These are phyloP conservation scores for Kwoniella botswanensis DNA, from an alignment of 768 basidiomycete species.

Conservation along the genomic window DNA sequence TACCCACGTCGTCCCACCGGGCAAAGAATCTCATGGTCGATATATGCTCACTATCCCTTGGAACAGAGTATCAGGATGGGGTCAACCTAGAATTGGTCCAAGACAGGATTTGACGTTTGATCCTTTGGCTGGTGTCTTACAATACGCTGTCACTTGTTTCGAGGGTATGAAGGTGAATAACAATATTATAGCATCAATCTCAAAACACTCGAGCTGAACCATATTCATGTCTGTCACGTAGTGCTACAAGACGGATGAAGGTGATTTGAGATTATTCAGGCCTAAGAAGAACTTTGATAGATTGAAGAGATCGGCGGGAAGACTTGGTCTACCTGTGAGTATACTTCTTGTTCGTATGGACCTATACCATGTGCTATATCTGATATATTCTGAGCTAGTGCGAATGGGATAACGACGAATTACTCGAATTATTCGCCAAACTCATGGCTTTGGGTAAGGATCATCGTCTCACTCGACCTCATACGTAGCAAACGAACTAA, in stretches of 20 bases:
- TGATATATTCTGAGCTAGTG: constrained; percentile 19
- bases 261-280: constrained; percentile 80
- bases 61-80: constrained; percentile 77
- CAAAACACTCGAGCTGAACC: neutral
- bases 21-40: constrained; percentile 47
- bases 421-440: constrained; percentile 46
- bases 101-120: constrained; percentile 76
- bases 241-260: constrained; percentile 71
- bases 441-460: constrained; percentile 48
- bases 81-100: constrained; percentile 75
- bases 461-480: constrained; percentile 1
- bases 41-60: constrained; percentile 81
- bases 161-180: constrained; percentile 85
- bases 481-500: neutral
- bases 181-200: neutral
- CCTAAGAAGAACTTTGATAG: constrained; percentile 98
- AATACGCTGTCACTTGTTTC: constrained; percentile 69
- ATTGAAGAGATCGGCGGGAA: constrained; percentile 68
- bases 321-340: constrained; percentile 50
- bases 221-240: constrained; percentile 4
- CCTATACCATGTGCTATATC: neutral
- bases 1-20: constrained; percentile 32
- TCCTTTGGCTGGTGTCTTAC: constrained; percentile 82
- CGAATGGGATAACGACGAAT: constrained; percentile 51
- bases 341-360: neutral